Evolutionary conservation across 1,139 yeast genomes (phyloP).

Genomic region (Yamadazyma trypodendri): DNA sequence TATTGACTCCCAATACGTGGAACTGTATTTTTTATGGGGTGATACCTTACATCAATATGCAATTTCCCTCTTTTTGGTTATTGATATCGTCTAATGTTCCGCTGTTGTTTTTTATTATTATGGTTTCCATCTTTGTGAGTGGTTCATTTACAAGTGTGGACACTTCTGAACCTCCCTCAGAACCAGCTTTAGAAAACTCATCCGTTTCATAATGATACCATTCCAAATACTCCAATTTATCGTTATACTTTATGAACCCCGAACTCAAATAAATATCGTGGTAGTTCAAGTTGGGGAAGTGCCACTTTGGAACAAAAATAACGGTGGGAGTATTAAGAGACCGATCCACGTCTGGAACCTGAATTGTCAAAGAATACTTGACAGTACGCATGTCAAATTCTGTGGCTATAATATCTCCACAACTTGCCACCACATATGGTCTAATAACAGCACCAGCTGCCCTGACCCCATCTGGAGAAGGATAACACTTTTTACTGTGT

Average conservation of each 20-base stretch:
- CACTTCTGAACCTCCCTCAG: constrained; percentile 12
- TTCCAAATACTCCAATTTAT: constrained; percentile 53
- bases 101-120: constrained; percentile 40
- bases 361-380: constrained; percentile 49
- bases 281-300: constrained; percentile 51
- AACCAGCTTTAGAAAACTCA: not conserved
- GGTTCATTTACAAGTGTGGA: constrained; percentile 12
- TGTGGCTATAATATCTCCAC: constrained; percentile 51
- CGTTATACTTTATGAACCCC: constrained; percentile 56
- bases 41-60: constrained; percentile 10
- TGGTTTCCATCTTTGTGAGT: constrained; percentile 23
- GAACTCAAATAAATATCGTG: constrained; percentile 47
- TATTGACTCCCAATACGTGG: not conserved
- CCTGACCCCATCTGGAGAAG: constrained; percentile 61
- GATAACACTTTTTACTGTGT: constrained; percentile 32
- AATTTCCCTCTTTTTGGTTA: constrained; percentile 13
- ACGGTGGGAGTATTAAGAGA: constrained; percentile 43
- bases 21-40: no score
- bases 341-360: constrained; percentile 17
- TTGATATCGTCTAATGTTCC: constrained; percentile 32
- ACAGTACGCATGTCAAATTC: constrained; percentile 53
- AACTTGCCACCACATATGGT: constrained; percentile 64
- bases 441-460: constrained; percentile 70
- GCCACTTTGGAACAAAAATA: constrained; percentile 70
- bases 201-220: constrained; percentile 59